A percentile compares a stretch with the other conserved stretches of the same genome.
These are phyloP conservation scores for Cryptococcus hybrid DNA, from an alignment of 1,284 basidiomycete species.

Conservation along the genomic window DNA sequence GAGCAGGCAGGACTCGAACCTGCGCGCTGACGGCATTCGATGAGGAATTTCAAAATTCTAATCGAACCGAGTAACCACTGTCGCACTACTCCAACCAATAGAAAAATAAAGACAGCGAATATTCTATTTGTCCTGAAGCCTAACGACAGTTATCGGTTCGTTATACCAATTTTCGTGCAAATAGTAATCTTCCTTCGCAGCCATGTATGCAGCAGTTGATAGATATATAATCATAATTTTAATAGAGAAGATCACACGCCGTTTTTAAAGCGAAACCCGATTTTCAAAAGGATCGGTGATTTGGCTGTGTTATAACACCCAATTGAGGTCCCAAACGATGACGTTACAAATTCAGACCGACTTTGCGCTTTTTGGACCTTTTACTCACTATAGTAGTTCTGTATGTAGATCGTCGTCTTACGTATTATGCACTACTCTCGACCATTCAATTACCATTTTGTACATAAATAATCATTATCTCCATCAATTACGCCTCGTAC, in stretches of 20 bases:
- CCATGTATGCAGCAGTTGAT: background rate
- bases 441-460: no score
- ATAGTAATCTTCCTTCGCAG: no score
- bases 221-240: background rate
- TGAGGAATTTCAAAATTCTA: constrained; percentile 6
- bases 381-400: no score
- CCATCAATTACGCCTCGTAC: no score
- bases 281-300: no score
- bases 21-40: constrained; percentile 10
- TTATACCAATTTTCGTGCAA: background rate
- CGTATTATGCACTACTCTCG: no score
- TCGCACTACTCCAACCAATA: constrained; percentile 1
- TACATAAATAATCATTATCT: no score
- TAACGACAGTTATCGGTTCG: background rate
- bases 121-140: background rate
- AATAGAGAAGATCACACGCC: background rate
- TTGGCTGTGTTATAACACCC: background rate
- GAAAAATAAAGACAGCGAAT: background rate
- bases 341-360: no score
- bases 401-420: no score
- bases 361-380: no score
- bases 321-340: background rate
- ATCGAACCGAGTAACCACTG: constrained; percentile 6
- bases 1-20: constrained; percentile 9
- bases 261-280: no score